Base-by-base conservation (phyloP, 805 yeast species). In the Schwanniomyces yamadae region DNA sequence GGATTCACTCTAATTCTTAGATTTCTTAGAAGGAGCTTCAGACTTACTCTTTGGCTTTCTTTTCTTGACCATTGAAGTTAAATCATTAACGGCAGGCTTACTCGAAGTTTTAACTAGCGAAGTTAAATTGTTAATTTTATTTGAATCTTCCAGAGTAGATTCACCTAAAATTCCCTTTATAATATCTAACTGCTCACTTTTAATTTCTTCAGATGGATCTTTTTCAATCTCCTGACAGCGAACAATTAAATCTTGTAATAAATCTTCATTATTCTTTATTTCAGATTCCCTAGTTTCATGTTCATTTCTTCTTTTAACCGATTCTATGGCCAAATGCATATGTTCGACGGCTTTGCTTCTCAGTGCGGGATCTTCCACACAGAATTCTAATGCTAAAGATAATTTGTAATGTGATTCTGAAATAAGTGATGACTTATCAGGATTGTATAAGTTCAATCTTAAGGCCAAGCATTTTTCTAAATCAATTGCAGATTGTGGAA, bases 351-450 rank as follows among this genome's bases (percentile, higher is more conserved):
- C 84, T 44, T 68, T 63, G 6, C 57, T 52, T 36, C 75, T 72
- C 48, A 72, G 63, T 0, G 49, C 46, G 0, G 71, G 69, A 45
- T 73, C 73, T 28, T 76, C 84, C n/a, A 70, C 69, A 39, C 75
- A 65, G 48, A 84, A 82, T 50, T 89, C 96, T 38, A 77, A 64
- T 0, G 95, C 93, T 33, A 88, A 65, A 0, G 95, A 82, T 25
- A 86, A 66, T 59, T 85, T 86, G 64, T 81, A 89, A 57, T 84
- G 84, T 0, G 88, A 80, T 56, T 88, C 95, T 12, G 90, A 80
- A 7, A 86, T 67, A 28, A 80, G 59, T 2, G 83, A 67, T 2
- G 84, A 73, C 6, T 63, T 58, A n/a, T 59, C 57, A 2, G 73
- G 72, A 37, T 55, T 54, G 49, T 70, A 81, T 9, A 84, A 53